phyloP scores from a whole-genome alignment of 768 basidiomycete species.

The Boletus edulis region DNA sequence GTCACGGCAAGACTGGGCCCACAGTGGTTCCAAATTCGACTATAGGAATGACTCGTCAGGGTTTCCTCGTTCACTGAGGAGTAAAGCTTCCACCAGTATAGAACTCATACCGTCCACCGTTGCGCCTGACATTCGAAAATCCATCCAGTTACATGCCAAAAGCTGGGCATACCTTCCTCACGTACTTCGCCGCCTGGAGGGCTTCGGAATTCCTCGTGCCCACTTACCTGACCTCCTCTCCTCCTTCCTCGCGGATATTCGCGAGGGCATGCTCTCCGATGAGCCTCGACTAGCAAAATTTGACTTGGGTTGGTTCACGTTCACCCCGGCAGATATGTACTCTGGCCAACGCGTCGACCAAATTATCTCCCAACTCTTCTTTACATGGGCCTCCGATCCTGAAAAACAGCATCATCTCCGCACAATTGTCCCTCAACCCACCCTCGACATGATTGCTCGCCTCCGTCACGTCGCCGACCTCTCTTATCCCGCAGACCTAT shows the following conservation, averaged over 20 bases:
- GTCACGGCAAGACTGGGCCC: constrained; percentile 4
- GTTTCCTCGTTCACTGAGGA: neutral
- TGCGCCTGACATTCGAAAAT: constrained; percentile 11
- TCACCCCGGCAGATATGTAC: constrained; percentile 30
- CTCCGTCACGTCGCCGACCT: constrained; percentile 40
- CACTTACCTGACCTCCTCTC: constrained; percentile 43
- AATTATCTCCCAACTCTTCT: constrained; percentile 53
- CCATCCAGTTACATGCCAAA: constrained; percentile 37
- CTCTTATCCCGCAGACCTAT: constrained; percentile 49
- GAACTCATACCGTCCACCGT: neutral
- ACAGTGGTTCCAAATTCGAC: neutral
- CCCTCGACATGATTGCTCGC: constrained; percentile 38
- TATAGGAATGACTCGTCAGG: neutral
- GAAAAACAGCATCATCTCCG: constrained; percentile 24
- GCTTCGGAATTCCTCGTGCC: constrained; percentile 46
- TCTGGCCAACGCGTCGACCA: constrained; percentile 38
- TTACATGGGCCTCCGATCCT: constrained; percentile 50
- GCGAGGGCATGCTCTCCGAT: constrained; percentile 27
- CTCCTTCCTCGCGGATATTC: constrained; percentile 40
- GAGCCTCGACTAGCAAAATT: constrained; percentile 30
- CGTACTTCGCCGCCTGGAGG: constrained; percentile 39
- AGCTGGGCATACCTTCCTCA: constrained; percentile 37
- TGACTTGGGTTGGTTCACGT: constrained; percentile 42
- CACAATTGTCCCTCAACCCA: constrained; percentile 27
- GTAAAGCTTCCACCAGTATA: neutral